Evolutionary conservation across 148 eudicot genomes (phyloP).

Genomic region (Diospyros lotus): DNA sequence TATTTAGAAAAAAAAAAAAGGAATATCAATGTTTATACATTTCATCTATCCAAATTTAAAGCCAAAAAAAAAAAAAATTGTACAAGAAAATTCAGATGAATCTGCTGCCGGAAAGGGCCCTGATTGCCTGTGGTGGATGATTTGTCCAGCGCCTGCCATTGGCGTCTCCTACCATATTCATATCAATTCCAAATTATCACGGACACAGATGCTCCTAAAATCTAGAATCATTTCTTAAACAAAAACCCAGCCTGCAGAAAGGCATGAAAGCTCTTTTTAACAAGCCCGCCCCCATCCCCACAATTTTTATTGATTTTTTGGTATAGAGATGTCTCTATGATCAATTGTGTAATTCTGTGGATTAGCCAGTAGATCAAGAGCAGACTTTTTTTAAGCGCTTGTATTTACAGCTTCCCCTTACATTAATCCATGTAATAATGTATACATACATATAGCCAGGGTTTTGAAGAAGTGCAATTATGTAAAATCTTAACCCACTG

Average conservation of each 20-base stretch:
- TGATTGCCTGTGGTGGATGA: not conserved
- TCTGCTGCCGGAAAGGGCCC: not conserved
- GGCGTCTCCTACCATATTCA: not conserved
- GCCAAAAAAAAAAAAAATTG: not conserved
- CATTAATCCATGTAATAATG: too few species aligned
- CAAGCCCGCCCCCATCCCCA: too few species aligned
- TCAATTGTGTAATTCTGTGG: not conserved
- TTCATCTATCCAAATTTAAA: slow-evolving; percentile 11
- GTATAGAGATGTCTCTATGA: too few species aligned
- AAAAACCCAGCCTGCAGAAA: too few species aligned
- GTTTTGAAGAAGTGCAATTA: too few species aligned
- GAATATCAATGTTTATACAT: not conserved
- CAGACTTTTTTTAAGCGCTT: not conserved
- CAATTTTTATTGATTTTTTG: too few species aligned
- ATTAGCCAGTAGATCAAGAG: not conserved
- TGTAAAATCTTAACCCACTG: too few species aligned
- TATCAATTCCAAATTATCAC: not conserved
- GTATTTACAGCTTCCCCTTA: too few species aligned
- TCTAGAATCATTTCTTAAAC: too few species aligned
- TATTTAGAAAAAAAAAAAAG: too few species aligned
- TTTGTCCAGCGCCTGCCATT: not conserved
- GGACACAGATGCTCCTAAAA: not conserved
- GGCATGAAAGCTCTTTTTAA: too few species aligned
- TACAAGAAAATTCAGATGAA: not conserved
- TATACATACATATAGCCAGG: too few species aligned